These are phyloP conservation scores for Sparassis latifolia DNA, from an alignment of 1,284 basidiomycete species.

Conservation along the genomic window DNA sequence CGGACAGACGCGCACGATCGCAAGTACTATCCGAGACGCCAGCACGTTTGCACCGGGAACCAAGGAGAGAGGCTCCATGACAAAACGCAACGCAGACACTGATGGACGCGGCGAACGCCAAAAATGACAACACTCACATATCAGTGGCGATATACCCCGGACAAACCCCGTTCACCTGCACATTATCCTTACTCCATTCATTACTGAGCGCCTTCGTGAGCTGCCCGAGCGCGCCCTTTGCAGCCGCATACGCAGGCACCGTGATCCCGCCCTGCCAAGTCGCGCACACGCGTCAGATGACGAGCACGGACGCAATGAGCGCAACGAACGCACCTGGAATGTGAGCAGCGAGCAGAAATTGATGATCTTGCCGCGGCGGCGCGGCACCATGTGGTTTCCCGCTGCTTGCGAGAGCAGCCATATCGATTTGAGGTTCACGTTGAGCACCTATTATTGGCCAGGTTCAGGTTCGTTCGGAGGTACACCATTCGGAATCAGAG, in stretches of 20 bases:
- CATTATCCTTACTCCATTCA: conserved; percentile 76
- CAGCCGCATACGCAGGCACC: conserved; percentile 88
- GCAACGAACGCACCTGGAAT: conserved; percentile 44
- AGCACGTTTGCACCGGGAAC: too few species aligned
- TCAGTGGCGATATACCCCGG: conserved; percentile 93
- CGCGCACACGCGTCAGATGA: neutral
- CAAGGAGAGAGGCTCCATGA: too few species aligned
- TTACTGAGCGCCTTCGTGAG: conserved; percentile 75
- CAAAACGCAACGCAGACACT: too few species aligned
- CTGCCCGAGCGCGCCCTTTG: conserved; percentile 83
- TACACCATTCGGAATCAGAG: too few species aligned
- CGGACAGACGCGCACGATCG: too few species aligned
- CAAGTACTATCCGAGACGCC: neutral
- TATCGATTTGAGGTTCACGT: conserved; percentile 73
- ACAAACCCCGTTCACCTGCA: conserved; percentile 88
- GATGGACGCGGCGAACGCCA: neutral
- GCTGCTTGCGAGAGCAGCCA: conserved; percentile 76
- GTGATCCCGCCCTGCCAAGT: conserved; percentile 53
- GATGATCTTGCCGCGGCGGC: conserved; percentile 73
- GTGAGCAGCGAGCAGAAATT: conserved; percentile 76
- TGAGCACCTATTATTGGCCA: conserved; percentile 47
- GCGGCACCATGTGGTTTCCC: conserved; percentile 74
- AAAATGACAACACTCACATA: conserved; percentile 45
- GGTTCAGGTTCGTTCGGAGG: neutral
- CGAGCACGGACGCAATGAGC: neutral